phyloP scores from a whole-genome alignment of 768 basidiomycete species.

The Bullera alba region DNA sequence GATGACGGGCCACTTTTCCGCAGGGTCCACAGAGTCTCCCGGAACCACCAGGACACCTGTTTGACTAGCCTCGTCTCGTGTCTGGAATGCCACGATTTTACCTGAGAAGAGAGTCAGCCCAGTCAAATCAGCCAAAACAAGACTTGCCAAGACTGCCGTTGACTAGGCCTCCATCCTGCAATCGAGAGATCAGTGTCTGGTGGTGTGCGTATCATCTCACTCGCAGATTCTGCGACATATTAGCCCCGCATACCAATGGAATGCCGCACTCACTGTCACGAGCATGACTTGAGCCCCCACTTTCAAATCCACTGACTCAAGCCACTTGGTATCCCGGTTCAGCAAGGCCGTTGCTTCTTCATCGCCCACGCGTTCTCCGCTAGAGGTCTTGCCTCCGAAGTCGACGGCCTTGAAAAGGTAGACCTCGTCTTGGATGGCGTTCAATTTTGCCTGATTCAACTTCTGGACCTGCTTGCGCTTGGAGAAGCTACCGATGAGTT shows the following conservation, averaged over 20 bases:
- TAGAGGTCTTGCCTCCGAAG: conserved; percentile 24
- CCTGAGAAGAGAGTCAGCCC: conserved; percentile 8
- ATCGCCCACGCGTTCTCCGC: conserved; percentile 12
- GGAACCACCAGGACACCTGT: conserved; percentile 6
- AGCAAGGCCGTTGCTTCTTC: conserved; percentile 19
- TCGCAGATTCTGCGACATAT: conserved; percentile 20
- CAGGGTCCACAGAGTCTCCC: not conserved
- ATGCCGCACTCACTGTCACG: conserved; percentile 23
- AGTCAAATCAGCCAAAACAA: not conserved
- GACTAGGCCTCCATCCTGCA: conserved; percentile 67
- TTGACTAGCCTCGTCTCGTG: conserved; percentile 12
- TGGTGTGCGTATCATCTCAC: conserved; percentile 15
- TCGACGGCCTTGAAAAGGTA: not conserved
- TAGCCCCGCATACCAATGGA: not conserved
- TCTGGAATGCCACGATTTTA: conserved; percentile 28
- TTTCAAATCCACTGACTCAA: conserved; percentile 19
- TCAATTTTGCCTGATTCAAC: not conserved
- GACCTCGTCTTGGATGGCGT: not conserved
- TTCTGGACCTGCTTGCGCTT: not conserved
- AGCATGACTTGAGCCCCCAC: conserved; percentile 39
- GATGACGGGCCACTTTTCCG: conserved; percentile 25
- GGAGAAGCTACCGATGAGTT: not conserved
- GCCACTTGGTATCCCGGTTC: conserved; percentile 28
- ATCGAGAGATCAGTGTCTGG: too few species aligned
- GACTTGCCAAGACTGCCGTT: conserved; percentile 83